These are phyloP conservation scores for Verticillium zaregamsianum DNA, from an alignment of 2,329 filamentous ascomycete species.

Conservation along the genomic window DNA sequence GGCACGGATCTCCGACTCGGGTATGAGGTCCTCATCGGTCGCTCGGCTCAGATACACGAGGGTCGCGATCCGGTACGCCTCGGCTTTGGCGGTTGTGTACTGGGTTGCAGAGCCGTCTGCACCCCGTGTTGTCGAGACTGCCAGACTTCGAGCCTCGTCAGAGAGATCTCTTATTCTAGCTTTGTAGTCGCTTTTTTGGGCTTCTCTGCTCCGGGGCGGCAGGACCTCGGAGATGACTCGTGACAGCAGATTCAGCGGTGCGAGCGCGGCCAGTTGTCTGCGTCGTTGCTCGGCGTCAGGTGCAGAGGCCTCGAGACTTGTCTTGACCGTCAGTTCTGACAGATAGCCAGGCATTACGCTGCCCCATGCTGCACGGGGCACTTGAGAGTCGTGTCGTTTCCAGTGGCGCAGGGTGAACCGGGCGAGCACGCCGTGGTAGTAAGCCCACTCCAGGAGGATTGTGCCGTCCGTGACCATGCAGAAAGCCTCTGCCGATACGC, in stretches of 20 bases:
- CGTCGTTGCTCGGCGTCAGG: not conserved
- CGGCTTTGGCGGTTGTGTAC: not conserved
- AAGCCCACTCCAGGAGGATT: slow-evolving; percentile 21
- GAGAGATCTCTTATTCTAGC: not conserved
- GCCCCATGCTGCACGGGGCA: too few species aligned
- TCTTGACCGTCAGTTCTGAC: not conserved
- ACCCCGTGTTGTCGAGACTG: not conserved
- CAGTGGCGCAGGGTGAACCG: slow-evolving; percentile 23
- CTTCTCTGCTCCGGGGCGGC: not conserved
- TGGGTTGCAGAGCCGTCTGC: not conserved
- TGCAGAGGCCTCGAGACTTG: not conserved
- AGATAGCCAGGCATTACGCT: too few species aligned
- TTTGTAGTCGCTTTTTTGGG: not conserved
- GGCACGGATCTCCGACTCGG: not conserved
- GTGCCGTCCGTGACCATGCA: slow-evolving; percentile 4
- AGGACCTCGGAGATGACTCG: not conserved
- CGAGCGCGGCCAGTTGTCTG: not conserved
- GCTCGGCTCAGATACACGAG: slow-evolving; percentile 7
- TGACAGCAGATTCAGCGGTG: not conserved
- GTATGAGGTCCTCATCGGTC: not conserved
- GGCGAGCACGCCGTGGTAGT: slow-evolving; percentile 21
- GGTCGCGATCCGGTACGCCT: slow-evolving; percentile 2
- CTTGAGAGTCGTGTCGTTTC: slow-evolving; percentile 3
- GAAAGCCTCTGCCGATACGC: not conserved
- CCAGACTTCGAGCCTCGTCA: not conserved